Conservation (phyloP, 2,329 filamentous ascomycete genomes). For the Pezicula carpinea region DNA sequence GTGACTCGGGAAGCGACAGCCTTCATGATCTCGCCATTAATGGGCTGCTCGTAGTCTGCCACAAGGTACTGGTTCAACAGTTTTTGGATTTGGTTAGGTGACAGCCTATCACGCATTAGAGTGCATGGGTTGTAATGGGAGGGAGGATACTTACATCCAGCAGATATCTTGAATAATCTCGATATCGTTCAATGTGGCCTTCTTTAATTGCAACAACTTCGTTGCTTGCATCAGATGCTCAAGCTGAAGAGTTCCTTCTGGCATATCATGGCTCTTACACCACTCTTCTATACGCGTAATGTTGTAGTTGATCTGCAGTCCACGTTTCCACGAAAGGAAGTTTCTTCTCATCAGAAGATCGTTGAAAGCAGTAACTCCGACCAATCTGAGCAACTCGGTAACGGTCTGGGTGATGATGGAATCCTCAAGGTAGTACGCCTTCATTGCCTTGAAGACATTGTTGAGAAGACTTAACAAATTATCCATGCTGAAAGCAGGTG, state of each 20-base stretch:
- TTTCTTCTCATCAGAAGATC: conserved; percentile 96
- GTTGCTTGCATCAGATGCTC: conserved; percentile 99
- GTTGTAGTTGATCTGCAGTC: conserved; percentile 99
- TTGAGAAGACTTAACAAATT: conserved; percentile 93
- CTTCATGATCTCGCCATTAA: conserved; percentile 99
- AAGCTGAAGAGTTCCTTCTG: conserved; percentile 91
- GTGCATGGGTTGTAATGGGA: conserved; percentile 1
- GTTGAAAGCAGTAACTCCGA: conserved; percentile 97
- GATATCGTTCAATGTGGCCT: conserved; percentile 97
- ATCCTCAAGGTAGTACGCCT: conserved; percentile 95
- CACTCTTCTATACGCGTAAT: conserved; percentile 99
- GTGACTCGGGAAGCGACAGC: conserved; percentile 94
- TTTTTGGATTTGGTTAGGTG: conserved; percentile 98
- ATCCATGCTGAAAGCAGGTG: conserved; percentile 98
- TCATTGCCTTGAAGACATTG: conserved; percentile 98
- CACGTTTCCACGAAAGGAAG: conserved; percentile 98
- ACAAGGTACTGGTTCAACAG: conserved; percentile 97
- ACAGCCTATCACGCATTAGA: conserved; percentile 57
- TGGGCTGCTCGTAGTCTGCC: conserved; percentile 97
- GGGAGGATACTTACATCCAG: conserved; percentile 81
- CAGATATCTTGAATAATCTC: conserved; percentile 99
- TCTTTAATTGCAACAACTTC: conserved; percentile 96
- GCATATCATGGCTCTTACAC: conserved; percentile 99
- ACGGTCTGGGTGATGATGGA: conserved; percentile 93
- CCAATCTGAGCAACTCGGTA: conserved; percentile 85